Percentiles rank a stretch among this genome's conserved stretches.
These are phyloP conservation scores for Penicillium sp. DNA, from an alignment of 2,329 filamentous ascomycete species.

Conservation along the genomic window DNA sequence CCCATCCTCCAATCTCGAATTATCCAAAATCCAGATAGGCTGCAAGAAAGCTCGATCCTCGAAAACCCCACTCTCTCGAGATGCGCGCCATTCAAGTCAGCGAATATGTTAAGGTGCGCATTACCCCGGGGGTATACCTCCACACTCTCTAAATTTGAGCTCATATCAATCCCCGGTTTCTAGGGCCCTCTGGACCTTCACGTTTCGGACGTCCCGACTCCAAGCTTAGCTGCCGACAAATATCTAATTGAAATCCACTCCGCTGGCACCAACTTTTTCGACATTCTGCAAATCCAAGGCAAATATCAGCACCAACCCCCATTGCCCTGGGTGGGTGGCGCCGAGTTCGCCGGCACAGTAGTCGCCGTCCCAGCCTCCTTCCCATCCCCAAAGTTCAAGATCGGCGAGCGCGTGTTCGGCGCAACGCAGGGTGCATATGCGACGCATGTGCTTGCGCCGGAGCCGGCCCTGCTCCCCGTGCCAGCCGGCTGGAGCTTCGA, in stretches of 20 bases:
- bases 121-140: slow-evolving; percentile 5
- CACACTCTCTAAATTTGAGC: slow-evolving; percentile 5
- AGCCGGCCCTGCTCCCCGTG: slow-evolving; percentile 67
- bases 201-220: slow-evolving; percentile 72
- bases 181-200: slow-evolving; percentile 76
- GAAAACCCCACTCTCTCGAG: slow-evolving; percentile 29
- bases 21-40: background rate
- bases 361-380: slow-evolving; percentile 60
- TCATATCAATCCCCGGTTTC: background rate
- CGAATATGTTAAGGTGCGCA: slow-evolving; percentile 67
- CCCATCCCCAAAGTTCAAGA: slow-evolving; percentile 61
- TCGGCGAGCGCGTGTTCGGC: slow-evolving; percentile 82
- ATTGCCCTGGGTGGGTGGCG: slow-evolving; percentile 82
- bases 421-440: slow-evolving; percentile 83
- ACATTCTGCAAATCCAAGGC: slow-evolving; percentile 88
- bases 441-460: slow-evolving; percentile 66
- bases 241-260: slow-evolving; percentile 87
- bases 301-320: slow-evolving; percentile 93
- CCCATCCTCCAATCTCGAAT: background rate
- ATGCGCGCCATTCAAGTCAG: slow-evolving; percentile 75
- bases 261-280: slow-evolving; percentile 92
- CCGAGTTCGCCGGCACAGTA: slow-evolving; percentile 81
- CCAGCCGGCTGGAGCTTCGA: slow-evolving; percentile 78
- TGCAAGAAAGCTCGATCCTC: background rate
- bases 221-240: slow-evolving; percentile 66